These are phyloP conservation scores for Skeletonema potamos DNA, from an alignment of 108 stramenopile genomes.

Conservation along the genomic window DNA sequence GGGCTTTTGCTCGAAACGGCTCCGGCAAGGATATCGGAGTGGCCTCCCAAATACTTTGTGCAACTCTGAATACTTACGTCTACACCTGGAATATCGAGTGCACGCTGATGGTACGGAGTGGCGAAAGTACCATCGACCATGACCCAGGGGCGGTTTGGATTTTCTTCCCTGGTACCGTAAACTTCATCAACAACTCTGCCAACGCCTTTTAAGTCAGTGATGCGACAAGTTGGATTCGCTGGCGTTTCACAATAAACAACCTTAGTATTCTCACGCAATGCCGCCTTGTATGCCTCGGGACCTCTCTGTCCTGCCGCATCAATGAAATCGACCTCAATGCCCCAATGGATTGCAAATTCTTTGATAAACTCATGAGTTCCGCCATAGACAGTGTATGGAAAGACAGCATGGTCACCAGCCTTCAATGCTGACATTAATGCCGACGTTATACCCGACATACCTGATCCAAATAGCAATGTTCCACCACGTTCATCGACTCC, in stretches of 20 bases:
- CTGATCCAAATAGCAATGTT: slow-evolving; percentile 61
- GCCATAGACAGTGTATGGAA: slow-evolving; percentile 90
- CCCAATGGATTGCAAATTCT: slow-evolving; percentile 50
- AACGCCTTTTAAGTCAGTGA: slow-evolving; percentile 80
- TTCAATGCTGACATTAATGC: slow-evolving; percentile 61
- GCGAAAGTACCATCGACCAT: slow-evolving; percentile 85
- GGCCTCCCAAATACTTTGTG: slow-evolving; percentile 93
- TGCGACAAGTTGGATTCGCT: slow-evolving; percentile 86
- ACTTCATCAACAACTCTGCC: slow-evolving; percentile 60
- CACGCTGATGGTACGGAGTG: slow-evolving; percentile 73
- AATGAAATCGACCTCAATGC: slow-evolving; percentile 51
- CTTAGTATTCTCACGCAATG: slow-evolving; percentile 55
- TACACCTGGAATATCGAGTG: slow-evolving; percentile 66
- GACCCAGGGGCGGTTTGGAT: slow-evolving; percentile 47
- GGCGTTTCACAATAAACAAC: slow-evolving; percentile 90
- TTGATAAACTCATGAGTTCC: slow-evolving; percentile 81
- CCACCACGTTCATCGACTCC: slow-evolving; percentile 44
- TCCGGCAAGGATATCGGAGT: slow-evolving; percentile 89
- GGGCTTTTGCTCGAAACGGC: slow-evolving; percentile 67
- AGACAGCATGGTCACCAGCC: slow-evolving; percentile 79
- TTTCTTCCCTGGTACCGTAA: slow-evolving; percentile 40
- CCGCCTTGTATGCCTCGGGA: slow-evolving; percentile 39
- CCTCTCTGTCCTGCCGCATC: slow-evolving; percentile 42
- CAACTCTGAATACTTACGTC: slow-evolving; percentile 84
- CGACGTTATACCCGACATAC: slow-evolving; percentile 75